phyloP scores from a whole-genome alignment of 2,329 filamentous ascomycete species.

The Fusarium sp. region DNA sequence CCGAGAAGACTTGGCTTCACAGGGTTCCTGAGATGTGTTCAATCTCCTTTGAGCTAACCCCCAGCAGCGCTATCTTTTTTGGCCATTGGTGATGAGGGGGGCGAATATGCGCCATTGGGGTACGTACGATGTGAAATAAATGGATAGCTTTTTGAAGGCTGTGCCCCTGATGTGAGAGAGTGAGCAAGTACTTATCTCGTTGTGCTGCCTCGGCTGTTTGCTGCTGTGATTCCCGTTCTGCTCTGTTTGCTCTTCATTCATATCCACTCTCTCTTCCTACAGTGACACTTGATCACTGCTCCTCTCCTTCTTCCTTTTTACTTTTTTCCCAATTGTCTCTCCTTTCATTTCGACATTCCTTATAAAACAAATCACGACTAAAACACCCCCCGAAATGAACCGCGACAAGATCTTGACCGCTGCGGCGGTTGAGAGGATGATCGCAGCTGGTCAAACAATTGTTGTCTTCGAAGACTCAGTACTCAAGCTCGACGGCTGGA shows the following conservation, averaged over 20 bases:
- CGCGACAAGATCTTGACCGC: constrained; percentile 57
- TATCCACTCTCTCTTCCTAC: neutral
- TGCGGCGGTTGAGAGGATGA: constrained; percentile 59
- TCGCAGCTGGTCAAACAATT: constrained; percentile 64
- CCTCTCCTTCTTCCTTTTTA: neutral
- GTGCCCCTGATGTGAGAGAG: neutral
- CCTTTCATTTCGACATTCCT: neutral
- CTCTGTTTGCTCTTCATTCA: constrained; percentile 2
- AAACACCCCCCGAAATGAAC: constrained; percentile 38
- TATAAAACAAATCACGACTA: neutral
- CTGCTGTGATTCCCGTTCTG: neutral
- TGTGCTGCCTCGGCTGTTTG: constrained; percentile 6
- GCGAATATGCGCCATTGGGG: constrained; percentile 1
- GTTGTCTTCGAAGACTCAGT: constrained; percentile 66
- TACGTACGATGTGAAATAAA: neutral
- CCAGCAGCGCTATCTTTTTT: neutral
- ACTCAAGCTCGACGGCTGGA: constrained; percentile 66
- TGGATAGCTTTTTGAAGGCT: neutral
- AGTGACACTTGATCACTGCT: neutral
- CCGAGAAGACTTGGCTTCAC: neutral
- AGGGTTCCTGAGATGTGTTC: neutral
- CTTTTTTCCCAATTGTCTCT: neutral
- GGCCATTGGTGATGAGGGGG: neutral
- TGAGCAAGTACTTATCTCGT: constrained; percentile 2
- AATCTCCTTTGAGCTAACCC: neutral